Conservation (phyloP, 129 eudicot genomes). For the Helichrysum umbraculigerum region DNA sequence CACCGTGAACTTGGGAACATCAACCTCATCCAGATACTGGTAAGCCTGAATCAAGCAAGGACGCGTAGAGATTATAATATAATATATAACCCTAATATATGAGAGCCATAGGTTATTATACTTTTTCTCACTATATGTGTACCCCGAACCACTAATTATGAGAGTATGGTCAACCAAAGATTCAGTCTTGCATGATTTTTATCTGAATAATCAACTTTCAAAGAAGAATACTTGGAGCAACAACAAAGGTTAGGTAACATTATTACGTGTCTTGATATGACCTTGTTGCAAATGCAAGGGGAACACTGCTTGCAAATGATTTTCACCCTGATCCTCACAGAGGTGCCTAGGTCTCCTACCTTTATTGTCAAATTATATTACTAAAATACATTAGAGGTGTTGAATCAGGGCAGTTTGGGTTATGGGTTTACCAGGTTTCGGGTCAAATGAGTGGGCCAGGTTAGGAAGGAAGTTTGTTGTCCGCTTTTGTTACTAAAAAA, state of each 20-base stretch:
- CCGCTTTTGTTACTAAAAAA: not conserved
- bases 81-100: not conserved
- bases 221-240: not conserved
- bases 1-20: conserved; percentile 85
- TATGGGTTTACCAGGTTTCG: not conserved
- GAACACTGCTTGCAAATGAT: not conserved
- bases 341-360: not conserved
- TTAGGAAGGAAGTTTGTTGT: not conserved
- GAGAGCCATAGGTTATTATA: not conserved
- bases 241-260: not conserved
- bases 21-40: conserved; percentile 68
- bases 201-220: not conserved
- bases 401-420: not conserved
- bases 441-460: not conserved
- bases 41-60: conserved; percentile 58
- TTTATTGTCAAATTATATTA: not conserved
- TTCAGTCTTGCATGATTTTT: not conserved
- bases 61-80: not conserved
- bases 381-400: not conserved
- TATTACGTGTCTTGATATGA: not conserved
- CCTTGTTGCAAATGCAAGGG: not conserved
- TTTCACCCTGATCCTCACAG: not conserved
- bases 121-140: not conserved
- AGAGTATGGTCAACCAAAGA: not conserved
- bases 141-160: not conserved